Conservation (phyloP, 176 grass and related monocot species). For the Triticum urartu region DNA sequence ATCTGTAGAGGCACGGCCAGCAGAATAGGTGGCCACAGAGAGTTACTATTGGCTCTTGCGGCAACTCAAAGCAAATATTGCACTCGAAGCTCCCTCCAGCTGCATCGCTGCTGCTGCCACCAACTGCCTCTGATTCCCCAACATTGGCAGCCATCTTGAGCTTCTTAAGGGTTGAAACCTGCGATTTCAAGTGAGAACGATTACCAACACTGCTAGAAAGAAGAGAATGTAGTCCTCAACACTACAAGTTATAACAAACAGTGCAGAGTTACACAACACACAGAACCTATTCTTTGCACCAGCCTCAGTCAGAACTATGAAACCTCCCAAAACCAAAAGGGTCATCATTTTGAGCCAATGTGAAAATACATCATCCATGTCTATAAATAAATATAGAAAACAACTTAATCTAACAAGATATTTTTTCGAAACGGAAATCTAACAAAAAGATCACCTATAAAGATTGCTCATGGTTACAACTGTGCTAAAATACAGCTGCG, state of each 20-base stretch:
- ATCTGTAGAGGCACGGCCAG: conserved; percentile 94
- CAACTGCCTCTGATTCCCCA: conserved; percentile 39
- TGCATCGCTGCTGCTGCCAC: conserved; percentile 38
- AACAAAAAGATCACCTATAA: neutral
- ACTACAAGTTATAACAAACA: neutral
- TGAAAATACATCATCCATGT: neutral
- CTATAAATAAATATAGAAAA: no score
- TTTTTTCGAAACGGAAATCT: neutral
- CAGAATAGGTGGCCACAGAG: conserved; percentile 93
- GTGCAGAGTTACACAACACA: neutral
- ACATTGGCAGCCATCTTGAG: conserved; percentile 53
- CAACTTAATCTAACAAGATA: neutral
- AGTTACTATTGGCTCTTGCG: conserved; percentile 89
- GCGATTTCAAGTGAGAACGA: neutral
- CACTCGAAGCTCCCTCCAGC: conserved; percentile 71
- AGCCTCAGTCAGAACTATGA: neutral
- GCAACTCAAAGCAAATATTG: conserved; percentile 94
- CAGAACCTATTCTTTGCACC: neutral
- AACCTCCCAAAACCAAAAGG: neutral
- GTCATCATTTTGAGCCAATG: neutral
- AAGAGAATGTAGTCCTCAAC: neutral
- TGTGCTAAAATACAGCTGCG: neutral
- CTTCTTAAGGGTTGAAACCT: neutral
- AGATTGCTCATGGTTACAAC: neutral
- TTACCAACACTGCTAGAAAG: neutral